A percentile compares a stretch with the other conserved stretches of the same genome.
These are phyloP conservation scores for Ceratobasidium sp. DNA, from an alignment of 1,284 basidiomycete species.

Conservation along the genomic window DNA sequence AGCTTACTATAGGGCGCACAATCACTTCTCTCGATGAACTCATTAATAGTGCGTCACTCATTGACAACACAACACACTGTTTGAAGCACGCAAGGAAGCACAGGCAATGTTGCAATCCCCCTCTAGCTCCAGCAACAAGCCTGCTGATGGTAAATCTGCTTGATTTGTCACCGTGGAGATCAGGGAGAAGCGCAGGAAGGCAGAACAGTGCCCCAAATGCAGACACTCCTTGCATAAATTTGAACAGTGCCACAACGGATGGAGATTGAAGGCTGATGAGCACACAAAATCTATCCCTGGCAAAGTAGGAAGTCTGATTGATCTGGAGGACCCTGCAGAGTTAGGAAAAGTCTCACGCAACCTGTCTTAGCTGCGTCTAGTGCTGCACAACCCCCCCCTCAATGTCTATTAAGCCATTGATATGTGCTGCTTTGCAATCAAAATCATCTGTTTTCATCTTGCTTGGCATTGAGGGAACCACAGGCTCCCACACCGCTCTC, in stretches of 20 bases:
- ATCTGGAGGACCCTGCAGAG: not conserved
- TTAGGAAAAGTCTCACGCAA: not conserved
- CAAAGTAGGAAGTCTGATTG: not conserved
- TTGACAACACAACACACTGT: slow-evolving; percentile 6
- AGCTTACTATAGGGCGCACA: not conserved
- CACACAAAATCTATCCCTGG: not conserved
- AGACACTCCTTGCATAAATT: not conserved
- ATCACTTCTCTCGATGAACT: not conserved
- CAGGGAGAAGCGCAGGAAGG: not conserved
- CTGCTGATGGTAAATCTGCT: not conserved
- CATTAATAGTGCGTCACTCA: not conserved
- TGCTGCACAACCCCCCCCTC: not conserved
- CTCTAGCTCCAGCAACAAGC: not conserved
- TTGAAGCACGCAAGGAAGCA: not conserved
- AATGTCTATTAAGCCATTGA: not conserved
- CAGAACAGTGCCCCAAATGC: not conserved
- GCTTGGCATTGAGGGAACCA: not conserved
- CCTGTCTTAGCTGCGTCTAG: not conserved
- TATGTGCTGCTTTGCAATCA: not conserved
- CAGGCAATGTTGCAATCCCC: not conserved
- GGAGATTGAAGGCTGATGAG: not conserved
- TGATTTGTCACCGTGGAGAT: not conserved
- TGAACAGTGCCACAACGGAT: not conserved
- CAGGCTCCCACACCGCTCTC: not conserved
- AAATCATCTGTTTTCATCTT: not conserved